Percentiles rank a stretch among this genome's conserved stretches.
Conservation (phyloP, 805 yeast species). For the Saccharomycopsis sp. region DNA sequence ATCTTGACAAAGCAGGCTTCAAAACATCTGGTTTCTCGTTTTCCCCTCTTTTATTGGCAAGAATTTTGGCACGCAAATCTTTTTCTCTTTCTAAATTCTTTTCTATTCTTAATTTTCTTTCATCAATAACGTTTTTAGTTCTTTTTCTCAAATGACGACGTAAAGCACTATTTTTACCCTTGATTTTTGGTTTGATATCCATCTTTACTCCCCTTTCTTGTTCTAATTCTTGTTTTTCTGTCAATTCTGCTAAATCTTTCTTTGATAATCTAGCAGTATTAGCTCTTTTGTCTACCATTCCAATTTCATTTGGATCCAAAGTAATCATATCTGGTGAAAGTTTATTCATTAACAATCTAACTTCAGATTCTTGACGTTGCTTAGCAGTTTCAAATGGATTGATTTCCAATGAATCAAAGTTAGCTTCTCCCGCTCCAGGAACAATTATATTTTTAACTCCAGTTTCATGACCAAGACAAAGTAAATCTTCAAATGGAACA, state of each 20-base stretch:
- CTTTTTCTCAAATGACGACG: constrained; percentile 44
- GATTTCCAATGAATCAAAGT: constrained; percentile 84
- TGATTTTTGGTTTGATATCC: constrained; percentile 54
- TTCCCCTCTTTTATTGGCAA: constrained; percentile 16
- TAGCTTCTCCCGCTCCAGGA: constrained; percentile 98
- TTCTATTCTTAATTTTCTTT: constrained; percentile 28
- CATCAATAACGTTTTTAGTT: constrained; percentile 22
- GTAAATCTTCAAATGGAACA: constrained; percentile 94
- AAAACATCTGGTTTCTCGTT: constrained; percentile 44
- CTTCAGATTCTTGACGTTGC: constrained; percentile 91
- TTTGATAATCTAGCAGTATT: constrained; percentile 53
- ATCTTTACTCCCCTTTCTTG: constrained; percentile 38
- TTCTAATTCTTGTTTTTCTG: constrained; percentile 21
- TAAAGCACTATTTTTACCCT: constrained; percentile 74
- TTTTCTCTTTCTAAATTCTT: constrained; percentile 56
- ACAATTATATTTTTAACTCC: constrained; percentile 81
- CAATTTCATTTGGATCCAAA: constrained; percentile 80
- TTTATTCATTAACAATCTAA: constrained; percentile 74
- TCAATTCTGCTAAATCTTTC: constrained; percentile 39
- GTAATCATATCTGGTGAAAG: constrained; percentile 87
- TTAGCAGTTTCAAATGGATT: constrained; percentile 88
- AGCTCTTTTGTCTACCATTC: constrained; percentile 69
- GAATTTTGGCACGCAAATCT: constrained; percentile 45
- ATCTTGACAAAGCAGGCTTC: constrained; percentile 40
- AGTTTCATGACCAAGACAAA: constrained; percentile 73